A percentile compares a stretch with the other conserved stretches of the same genome.
phyloP scores from a whole-genome alignment of 2,329 filamentous ascomycete genomes.

The Diaporthe sp. region DNA sequence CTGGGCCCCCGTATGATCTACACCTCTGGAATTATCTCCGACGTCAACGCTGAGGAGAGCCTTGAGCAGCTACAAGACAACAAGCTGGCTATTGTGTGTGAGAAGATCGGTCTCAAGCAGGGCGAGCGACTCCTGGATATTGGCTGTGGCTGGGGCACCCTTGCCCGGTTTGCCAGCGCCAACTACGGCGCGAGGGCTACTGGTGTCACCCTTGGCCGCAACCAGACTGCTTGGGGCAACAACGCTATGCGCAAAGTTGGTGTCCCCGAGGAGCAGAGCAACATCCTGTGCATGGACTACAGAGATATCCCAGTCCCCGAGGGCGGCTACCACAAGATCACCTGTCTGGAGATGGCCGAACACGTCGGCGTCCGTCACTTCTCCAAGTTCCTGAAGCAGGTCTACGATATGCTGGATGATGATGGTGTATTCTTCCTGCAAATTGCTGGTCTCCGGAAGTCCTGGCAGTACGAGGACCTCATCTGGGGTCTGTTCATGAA shows the following conservation, averaged over 20 bases:
- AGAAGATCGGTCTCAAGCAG: slow-evolving; percentile 89
- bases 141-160: slow-evolving; percentile 97
- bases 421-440: slow-evolving; percentile 97
- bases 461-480: slow-evolving; percentile 98
- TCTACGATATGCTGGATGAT: slow-evolving; percentile 95
- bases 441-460: slow-evolving; percentile 92
- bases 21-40: slow-evolving; percentile 93
- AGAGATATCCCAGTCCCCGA: slow-evolving; percentile 88
- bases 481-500: slow-evolving; percentile 99
- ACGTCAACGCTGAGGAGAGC: slow-evolving; percentile 87
- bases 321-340: slow-evolving; percentile 92
- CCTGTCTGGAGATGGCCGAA: slow-evolving; percentile 98
- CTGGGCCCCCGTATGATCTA: slow-evolving; percentile 99
- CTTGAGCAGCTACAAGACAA: slow-evolving; percentile 98
- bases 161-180: slow-evolving; percentile 91
- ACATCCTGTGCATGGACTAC: slow-evolving; percentile 96
- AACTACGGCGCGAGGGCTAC: slow-evolving; percentile 88
- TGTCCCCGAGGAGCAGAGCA: slow-evolving; percentile 88
- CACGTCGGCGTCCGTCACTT: slow-evolving; percentile 97
- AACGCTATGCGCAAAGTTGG: slow-evolving; percentile 85
- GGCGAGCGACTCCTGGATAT: slow-evolving; percentile 92
- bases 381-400: slow-evolving; percentile 82
- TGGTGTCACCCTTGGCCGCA: slow-evolving; percentile 93
- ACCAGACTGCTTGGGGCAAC: slow-evolving; percentile 98
- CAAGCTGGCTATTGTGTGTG: slow-evolving; percentile 94